A percentile compares a stretch with the other conserved stretches of the same genome.
phyloP scores from a whole-genome alignment of 1,139 yeast genomes.

The Magnusiomyces fungicola region DNA sequence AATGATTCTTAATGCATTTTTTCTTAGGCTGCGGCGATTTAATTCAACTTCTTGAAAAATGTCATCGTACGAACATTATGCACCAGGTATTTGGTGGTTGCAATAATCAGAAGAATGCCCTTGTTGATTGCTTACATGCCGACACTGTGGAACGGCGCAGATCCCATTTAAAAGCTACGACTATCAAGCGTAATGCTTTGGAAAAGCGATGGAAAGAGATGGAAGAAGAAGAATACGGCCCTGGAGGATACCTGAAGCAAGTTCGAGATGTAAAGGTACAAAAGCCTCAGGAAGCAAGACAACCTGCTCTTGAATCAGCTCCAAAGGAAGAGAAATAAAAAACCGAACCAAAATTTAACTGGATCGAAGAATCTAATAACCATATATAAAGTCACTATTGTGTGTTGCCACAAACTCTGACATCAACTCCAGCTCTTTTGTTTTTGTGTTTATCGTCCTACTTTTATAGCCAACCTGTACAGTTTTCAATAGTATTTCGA shows the following conservation, averaged over 20 bases:
- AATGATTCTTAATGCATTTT: too few relatives aligned
- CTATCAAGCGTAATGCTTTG: constrained; percentile 44
- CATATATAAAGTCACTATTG: too few relatives aligned
- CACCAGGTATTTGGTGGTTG: constrained; percentile 79
- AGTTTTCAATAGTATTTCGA: too few relatives aligned
- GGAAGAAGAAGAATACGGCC: constrained; percentile 77
- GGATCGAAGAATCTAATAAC: too few relatives aligned
- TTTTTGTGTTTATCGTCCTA: too few relatives aligned
- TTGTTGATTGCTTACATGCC: constrained; percentile 69
- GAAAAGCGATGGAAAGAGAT: constrained; percentile 52
- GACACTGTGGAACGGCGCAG: constrained; percentile 66
- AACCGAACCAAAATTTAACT: too few relatives aligned
- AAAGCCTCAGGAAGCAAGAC: background rate
- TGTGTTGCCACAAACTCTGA: too few relatives aligned
- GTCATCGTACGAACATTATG: constrained; percentile 68
- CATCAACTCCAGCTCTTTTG: too few relatives aligned
- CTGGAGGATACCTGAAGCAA: constrained; percentile 61
- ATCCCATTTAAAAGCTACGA: constrained; percentile 41
- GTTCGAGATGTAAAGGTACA: constrained; percentile 32
- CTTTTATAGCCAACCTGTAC: too few relatives aligned
- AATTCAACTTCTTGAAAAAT: constrained; percentile 82
- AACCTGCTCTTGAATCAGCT: background rate
- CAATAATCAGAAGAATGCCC: constrained; percentile 74
- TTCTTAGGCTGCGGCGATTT: constrained; percentile 61
- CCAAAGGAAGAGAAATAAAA: too few relatives aligned